Evolutionary conservation across 2,329 filamentous ascomycete genomes (phyloP).

Genomic region (Neofusicoccum umdonicola): DNA sequence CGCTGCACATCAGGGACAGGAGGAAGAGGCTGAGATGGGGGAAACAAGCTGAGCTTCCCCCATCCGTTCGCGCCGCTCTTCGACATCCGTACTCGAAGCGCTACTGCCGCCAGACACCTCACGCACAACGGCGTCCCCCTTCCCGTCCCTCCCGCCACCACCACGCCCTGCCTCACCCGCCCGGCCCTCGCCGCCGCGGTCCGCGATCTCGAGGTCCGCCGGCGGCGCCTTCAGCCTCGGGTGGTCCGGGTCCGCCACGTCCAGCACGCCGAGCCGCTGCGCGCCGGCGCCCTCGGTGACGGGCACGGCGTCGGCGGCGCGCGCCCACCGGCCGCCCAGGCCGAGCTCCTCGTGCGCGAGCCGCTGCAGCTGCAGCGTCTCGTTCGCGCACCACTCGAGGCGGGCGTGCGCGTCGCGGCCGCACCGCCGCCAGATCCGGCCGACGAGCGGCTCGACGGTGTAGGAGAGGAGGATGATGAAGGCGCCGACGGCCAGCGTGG

Average conservation of each 20-base stretch:
- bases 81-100: no score
- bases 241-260: conserved; percentile 1
- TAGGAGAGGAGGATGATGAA: conserved; percentile 23
- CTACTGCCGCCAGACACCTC: no score
- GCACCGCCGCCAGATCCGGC: conserved; percentile 13
- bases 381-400: conserved; percentile 20
- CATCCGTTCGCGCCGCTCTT: no score
- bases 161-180: no score
- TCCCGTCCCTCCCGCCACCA: no score
- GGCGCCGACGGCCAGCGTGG: conserved; percentile 24
- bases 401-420: conserved; percentile 17
- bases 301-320: not conserved
- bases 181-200: no score
- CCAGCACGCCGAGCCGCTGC: not conserved
- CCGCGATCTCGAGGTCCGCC: no score
- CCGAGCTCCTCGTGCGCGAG: not conserved
- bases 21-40: no score
- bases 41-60: not conserved
- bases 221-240: not conserved
- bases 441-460: conserved; percentile 2
- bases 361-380: not conserved
- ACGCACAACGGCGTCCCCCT: no score
- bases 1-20: no score
- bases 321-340: conserved; percentile 18
- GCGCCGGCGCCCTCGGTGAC: not conserved